A percentile compares a stretch with the other conserved stretches of the same genome.
These are phyloP conservation scores for Aspergillus steynii DNA, from an alignment of 495 filamentous ascomycete genomes.

Conservation along the genomic window DNA sequence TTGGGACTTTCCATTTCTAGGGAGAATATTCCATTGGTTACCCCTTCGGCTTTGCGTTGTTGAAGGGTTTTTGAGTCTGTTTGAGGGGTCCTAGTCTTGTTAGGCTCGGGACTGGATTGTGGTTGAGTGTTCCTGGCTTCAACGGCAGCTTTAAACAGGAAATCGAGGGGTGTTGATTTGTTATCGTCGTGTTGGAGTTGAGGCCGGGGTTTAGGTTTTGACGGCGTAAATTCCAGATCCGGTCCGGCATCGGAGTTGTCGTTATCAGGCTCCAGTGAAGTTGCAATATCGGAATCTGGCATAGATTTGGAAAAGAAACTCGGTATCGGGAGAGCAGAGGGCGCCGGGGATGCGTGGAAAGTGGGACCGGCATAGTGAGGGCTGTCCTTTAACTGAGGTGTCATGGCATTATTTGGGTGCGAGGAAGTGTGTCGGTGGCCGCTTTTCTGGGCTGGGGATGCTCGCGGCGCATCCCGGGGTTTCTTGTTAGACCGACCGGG, in stretches of 20 bases:
- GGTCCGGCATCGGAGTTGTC: slow-evolving; percentile 36
- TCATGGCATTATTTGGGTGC: slow-evolving; percentile 37
- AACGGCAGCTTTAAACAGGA: slow-evolving; percentile 84
- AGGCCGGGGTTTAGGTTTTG: slow-evolving; percentile 37
- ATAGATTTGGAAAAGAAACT: slow-evolving; percentile 86
- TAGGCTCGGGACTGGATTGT: slow-evolving; percentile 47
- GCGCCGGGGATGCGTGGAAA: slow-evolving; percentile 93
- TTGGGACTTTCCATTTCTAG: slow-evolving; percentile 63
- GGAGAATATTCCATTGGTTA: slow-evolving; percentile 58
- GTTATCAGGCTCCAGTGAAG: slow-evolving; percentile 40
- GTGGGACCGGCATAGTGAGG: slow-evolving; percentile 86
- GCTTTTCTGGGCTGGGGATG: slow-evolving; percentile 30
- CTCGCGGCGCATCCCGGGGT: slow-evolving; percentile 28
- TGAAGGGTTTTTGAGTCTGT: slow-evolving; percentile 34
- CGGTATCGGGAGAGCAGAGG: slow-evolving; percentile 89
- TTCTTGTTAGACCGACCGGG: slow-evolving; percentile 40
- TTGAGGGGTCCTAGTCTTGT: slow-evolving; percentile 36
- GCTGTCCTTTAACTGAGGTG: slow-evolving; percentile 48
- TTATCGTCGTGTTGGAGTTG: slow-evolving; percentile 28
- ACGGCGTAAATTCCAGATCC: slow-evolving; percentile 42
- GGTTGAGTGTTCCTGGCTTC: slow-evolving; percentile 52
- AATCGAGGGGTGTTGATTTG: slow-evolving; percentile 78
- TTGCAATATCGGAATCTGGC: slow-evolving; percentile 52
- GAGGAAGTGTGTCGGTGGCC: slow-evolving; percentile 36
- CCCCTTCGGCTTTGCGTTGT: slow-evolving; percentile 35